Conservation (phyloP, 1,139 yeast species). For the Dujonia santamariae region DNA sequence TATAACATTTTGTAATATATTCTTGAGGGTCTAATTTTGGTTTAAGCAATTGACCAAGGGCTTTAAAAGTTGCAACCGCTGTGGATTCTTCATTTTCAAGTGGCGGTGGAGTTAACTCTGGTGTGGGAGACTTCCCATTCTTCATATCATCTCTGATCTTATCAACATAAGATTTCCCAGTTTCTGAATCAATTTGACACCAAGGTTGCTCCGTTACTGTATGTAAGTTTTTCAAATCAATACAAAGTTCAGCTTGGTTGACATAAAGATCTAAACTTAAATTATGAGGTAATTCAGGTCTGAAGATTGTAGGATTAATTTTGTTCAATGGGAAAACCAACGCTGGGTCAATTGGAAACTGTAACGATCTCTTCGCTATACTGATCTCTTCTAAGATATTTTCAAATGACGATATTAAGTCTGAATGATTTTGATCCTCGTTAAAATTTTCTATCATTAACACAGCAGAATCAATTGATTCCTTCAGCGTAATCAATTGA, state of each 20-base stretch:
- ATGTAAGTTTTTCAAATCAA: slow-evolving; percentile 40
- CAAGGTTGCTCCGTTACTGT: slow-evolving; percentile 41
- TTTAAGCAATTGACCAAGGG: slow-evolving; percentile 28
- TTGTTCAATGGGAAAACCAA: slow-evolving; percentile 41
- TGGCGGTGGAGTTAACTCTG: slow-evolving; percentile 13
- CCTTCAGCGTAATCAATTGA: slow-evolving; percentile 33
- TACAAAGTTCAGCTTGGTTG: slow-evolving; percentile 44
- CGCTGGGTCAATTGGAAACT: slow-evolving; percentile 41
- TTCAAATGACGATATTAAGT: slow-evolving; percentile 23
- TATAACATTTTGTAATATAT: slow-evolving; percentile 43
- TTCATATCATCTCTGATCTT: slow-evolving; percentile 42
- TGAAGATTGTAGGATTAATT: slow-evolving; percentile 23
- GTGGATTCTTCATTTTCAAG: slow-evolving; percentile 19
- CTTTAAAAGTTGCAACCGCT: slow-evolving; percentile 17
- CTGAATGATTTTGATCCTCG: slow-evolving; percentile 15
- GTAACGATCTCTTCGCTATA: slow-evolving; percentile 34
- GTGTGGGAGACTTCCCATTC: slow-evolving; percentile 1
- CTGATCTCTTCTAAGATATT: slow-evolving; percentile 26
- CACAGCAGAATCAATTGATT: slow-evolving; percentile 30
- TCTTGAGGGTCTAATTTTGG: slow-evolving; percentile 38
- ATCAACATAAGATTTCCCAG: slow-evolving; percentile 41
- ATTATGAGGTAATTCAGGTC: slow-evolving; percentile 31
- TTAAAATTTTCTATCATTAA: slow-evolving; percentile 20
- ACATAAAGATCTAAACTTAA: slow-evolving; percentile 40
- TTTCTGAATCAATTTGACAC: slow-evolving; percentile 30